Evolutionary conservation across 768 basidiomycete genomes (phyloP), one percentile per base, ranked within the genome.

Genomic region (Psilocybe tampanensis): DNA sequence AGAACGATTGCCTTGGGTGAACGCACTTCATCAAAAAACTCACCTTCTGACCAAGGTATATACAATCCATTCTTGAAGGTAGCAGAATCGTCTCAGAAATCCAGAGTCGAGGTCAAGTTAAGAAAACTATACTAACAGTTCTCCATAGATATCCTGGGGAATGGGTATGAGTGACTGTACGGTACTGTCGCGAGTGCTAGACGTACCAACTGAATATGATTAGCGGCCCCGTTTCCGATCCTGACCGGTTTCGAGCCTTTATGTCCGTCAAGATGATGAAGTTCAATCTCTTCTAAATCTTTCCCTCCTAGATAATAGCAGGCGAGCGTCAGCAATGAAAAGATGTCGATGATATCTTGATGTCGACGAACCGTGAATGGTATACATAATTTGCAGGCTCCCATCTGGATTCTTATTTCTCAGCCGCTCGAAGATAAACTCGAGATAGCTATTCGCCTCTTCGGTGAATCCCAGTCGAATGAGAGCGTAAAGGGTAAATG

Each of bases 351-450:
- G n/a, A n/a, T n/a, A n/a, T n/a, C n/a, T n/a, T n/a, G n/a, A n/a
- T n/a, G n/a, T n/a, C n/a, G n/a, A n/a, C n/a, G n/a, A n/a, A 82
- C 94, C 94, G 55, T 96, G 94, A 54, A 97, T 98, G 26, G 93
- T 96, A 68, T 95, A 95, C 95, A 98, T 94, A 65, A 96, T 98
- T 70, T 98, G 94, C 21, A 98, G 72, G 42, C 92, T 92, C 1
- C 95, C 95, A 67, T 98, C 94, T 1, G 86, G 81, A 67, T 95
- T 95, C 76, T 88, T 89, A 67, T 94, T 73, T 63, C 88, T 80
- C 65, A 97, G 69, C 48, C 94, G 84, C 54, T 89, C 85, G 60
- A 92, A 88, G 45, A 96, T 95, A 71, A 95, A 96, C 58, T 94
- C 92, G 83, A 95, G 88, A 69, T 90, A 97, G 2, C 92, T 83